A percentile compares a stretch with the other conserved stretches of the same genome.
phyloP scores from a whole-genome alignment of 2,329 filamentous ascomycete species.

The Kalaharituber pfeilii region DNA sequence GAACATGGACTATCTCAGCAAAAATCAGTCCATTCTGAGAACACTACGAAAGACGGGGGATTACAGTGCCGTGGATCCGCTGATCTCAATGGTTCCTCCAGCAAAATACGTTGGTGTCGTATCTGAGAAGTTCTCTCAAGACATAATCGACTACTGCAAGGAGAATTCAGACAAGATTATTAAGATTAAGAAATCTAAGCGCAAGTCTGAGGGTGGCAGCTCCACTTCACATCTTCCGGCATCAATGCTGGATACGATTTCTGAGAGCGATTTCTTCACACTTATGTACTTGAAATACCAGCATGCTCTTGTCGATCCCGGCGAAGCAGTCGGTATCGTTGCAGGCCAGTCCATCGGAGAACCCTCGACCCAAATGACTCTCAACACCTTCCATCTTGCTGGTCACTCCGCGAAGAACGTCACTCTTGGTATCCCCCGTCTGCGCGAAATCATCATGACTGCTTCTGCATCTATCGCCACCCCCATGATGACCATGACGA shows the following conservation, averaged over 20 bases:
- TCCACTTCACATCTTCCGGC: neutral
- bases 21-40: constrained; percentile 32
- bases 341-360: constrained; percentile 94
- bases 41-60: constrained; percentile 26
- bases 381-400: constrained; percentile 99
- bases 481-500: constrained; percentile 68
- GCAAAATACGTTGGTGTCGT: constrained; percentile 22
- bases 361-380: constrained; percentile 95
- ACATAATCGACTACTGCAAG: constrained; percentile 60
- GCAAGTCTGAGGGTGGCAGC: constrained; percentile 17
- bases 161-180: constrained; percentile 50
- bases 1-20: constrained; percentile 34
- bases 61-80: neutral
- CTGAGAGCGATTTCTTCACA: constrained; percentile 60
- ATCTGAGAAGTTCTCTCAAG: constrained; percentile 65
- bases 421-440: constrained; percentile 89
- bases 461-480: constrained; percentile 79
- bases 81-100: constrained; percentile 21
- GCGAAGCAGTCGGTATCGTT: constrained; percentile 91
- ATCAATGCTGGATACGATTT: constrained; percentile 25
- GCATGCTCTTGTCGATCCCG: constrained; percentile 77
- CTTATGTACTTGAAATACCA: constrained; percentile 87
- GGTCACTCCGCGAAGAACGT: constrained; percentile 98
- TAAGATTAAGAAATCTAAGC: constrained; percentile 31
- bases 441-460: constrained; percentile 97